Evolutionary conservation across 768 basidiomycete species (phyloP), one percentile per base, ranked within the genome.

Genomic region (Boletus insuetus): DNA sequence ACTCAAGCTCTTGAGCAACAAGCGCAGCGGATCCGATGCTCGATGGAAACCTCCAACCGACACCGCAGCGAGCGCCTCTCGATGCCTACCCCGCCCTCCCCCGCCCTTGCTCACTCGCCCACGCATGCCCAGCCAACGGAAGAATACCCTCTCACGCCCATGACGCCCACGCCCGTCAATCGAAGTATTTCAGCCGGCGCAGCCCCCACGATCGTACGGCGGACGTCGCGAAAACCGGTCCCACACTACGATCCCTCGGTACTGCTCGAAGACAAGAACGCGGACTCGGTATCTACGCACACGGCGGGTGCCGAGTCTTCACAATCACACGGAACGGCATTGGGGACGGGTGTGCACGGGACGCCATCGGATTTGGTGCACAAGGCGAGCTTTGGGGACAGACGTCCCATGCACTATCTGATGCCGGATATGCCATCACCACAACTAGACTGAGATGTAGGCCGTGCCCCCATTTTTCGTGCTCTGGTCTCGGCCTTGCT

Each of bases 361-460:
- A 45, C 46, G 19, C 41, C 61, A 56, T 50, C 53, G 49, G 66
- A 48, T 60, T 67, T 77, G 56, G 54, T 45, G 31, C 79, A 74
- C 60, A 79, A 79, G 65, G 67, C 68, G 39, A 79, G 77, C 65
- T 74, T 82, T 65, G 80, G 76, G 48, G 74, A 74, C 34, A 74
- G 74, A 24, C 69, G 75, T 42, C 74, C 75, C 24, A 58, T 84
- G 55, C 83, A 84, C 65, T 83, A 81, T 72, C 64, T 84, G 54
- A 83, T 84, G 40, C 83, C 83, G 10, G 83, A 84, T 61, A 75
- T 83, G 76, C 83, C 82, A 17, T 67, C 64, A 19, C 68, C 68
- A 12, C 64, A 58, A 60, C 62, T 47, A 51, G 68, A 74, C 32
- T 68, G 55, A 68, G 39, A 55, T 44, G 14, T 24, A 43, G 49